Base-by-base conservation (phyloP, 225 moss, liverwort and hornwort species). In the Marchantia paleacea region DNA sequence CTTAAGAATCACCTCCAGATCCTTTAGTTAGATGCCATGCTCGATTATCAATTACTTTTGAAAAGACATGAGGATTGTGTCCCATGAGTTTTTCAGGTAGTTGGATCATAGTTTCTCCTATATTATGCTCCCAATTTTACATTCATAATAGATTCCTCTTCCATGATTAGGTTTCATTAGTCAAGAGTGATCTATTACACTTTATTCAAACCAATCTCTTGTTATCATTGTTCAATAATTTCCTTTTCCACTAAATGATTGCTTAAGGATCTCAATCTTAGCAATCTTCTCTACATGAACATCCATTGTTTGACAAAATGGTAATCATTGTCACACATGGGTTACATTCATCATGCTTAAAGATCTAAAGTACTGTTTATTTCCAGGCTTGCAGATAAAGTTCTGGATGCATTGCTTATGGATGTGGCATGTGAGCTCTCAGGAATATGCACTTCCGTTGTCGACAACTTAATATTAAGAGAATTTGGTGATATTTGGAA, bases 311-410 rank as follows among this genome's bases (percentile, higher is more conserved):
- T 61, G 61, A 61, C 14, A 61, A 15, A 8, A 2, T 61, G 7
- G 60, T 19, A 15, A 61, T 61, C 6, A 53, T 58, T 58, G 10
- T 8, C 10, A 3, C 15, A 58, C 15, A 12, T 58, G 15, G 18
- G n/a, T 7, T 61, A 19, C 60, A 20, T 19, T 19, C 20, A 6
- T 19, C 20, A 3, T 19, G n/a, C n/a, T 61, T 2, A 61, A 19
- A 19, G 0, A 20, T 62, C 7, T 39, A 39, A 57, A 57, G 57
- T 57, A 9, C 68, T 31, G 31, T 49, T 62, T 52, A 28, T 15
- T n/a, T 9, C 72, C 87, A 87, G 87, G 70, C 75, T 84, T 78
- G 81, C 84, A 31, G 87, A 87, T n/a, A 53, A 31, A 26, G 64
- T 84, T 55, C 71, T 87, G 31, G 31, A 87, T 61, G 61, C 55